phyloP scores from a whole-genome alignment of 352 stramenopile species.

The Globisporangium nodosum region DNA sequence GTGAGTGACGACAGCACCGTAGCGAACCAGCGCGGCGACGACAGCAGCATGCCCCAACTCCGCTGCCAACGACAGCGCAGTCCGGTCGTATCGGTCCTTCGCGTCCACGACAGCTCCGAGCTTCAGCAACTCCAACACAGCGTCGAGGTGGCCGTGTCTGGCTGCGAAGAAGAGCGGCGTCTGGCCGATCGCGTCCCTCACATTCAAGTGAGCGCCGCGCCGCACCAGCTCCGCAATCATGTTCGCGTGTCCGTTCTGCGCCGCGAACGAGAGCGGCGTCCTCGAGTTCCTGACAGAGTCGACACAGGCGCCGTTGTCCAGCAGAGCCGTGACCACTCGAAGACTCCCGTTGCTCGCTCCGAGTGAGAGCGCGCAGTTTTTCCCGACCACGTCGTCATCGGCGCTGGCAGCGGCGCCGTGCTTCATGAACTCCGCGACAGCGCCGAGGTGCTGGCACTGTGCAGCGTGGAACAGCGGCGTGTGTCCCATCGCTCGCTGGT shows the following conservation, averaged over 20 bases:
- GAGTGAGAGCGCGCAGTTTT: not conserved
- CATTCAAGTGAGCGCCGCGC: not conserved
- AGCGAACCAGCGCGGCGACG: not conserved
- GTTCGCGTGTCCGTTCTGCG: not conserved
- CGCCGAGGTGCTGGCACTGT: not conserved
- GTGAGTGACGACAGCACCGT: not conserved
- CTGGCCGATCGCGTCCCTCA: not conserved
- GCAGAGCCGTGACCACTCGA: not conserved
- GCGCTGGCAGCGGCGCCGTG: not conserved
- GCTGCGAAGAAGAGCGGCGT: constrained; percentile 3
- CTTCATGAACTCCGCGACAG: not conserved
- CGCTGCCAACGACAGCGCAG: not conserved
- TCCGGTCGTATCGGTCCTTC: not conserved
- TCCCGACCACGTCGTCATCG: not conserved
- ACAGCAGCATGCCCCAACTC: not conserved
- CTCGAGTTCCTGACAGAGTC: not conserved
- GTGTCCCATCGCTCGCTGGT: not conserved
- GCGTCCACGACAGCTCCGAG: not conserved
- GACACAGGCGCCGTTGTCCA: constrained; percentile 1
- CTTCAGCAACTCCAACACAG: not conserved
- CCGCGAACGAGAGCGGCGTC: constrained; percentile 5
- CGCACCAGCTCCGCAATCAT: not conserved
- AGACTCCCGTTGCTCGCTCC: not conserved
- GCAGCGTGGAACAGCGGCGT: not conserved
- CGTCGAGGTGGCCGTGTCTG: not conserved